Percentiles rank a stretch among this genome's conserved stretches.
These are phyloP conservation scores for Cercospora zeina DNA, from an alignment of 2,329 filamentous ascomycete species.

Conservation along the genomic window DNA sequence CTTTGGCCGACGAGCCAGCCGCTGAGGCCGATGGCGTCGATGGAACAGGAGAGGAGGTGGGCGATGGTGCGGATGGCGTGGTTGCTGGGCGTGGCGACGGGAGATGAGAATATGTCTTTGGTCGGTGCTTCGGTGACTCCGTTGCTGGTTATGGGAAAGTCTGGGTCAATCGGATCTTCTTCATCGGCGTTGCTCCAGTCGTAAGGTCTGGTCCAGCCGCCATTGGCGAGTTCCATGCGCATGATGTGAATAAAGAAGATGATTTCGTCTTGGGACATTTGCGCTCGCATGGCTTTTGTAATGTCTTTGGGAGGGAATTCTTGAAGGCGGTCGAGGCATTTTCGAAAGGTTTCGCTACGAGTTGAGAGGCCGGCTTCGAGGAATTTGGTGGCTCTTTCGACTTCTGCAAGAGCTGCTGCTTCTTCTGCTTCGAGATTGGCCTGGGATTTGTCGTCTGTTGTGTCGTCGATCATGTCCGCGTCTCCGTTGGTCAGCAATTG, in stretches of 20 bases:
- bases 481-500: constrained; percentile 48
- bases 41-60: constrained; percentile 68
- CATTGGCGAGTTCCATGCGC: constrained; percentile 69
- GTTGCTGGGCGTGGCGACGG: constrained; percentile 55
- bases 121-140: not conserved
- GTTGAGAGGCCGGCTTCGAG: constrained; percentile 64
- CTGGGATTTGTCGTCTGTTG: constrained; percentile 25
- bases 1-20: constrained; percentile 69
- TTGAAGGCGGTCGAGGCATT: constrained; percentile 69
- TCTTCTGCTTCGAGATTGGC: constrained; percentile 43
- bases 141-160: constrained; percentile 64
- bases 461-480: constrained; percentile 38
- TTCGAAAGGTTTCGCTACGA: constrained; percentile 64
- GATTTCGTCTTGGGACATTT: constrained; percentile 64
- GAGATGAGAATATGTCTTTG: constrained; percentile 43
- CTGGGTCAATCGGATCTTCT: constrained; percentile 47
- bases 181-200: constrained; percentile 54
- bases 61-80: constrained; percentile 70
- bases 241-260: constrained; percentile 71
- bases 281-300: constrained; percentile 60
- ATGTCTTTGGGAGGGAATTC: constrained; percentile 62
- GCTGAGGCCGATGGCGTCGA: constrained; percentile 72
- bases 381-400: constrained; percentile 67
- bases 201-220: constrained; percentile 74
- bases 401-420: constrained; percentile 52